phyloP scores from a whole-genome alignment of 768 basidiomycete species.

The Naganishia vishniacii region DNA sequence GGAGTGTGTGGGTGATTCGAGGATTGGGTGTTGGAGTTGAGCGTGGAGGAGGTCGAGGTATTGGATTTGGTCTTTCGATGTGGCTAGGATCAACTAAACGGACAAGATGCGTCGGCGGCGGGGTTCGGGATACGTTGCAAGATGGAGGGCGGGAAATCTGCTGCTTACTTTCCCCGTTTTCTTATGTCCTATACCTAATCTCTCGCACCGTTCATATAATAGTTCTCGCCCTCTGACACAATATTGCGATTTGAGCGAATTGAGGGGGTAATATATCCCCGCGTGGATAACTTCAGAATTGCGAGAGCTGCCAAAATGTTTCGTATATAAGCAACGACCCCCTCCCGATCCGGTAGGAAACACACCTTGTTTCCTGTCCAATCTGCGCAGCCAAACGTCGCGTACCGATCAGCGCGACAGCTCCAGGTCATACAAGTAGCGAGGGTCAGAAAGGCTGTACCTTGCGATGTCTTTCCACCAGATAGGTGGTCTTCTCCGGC shows the following conservation, averaged over 20 bases:
- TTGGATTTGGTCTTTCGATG: slow-evolving; percentile 55
- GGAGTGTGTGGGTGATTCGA: slow-evolving; percentile 53
- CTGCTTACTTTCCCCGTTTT: slow-evolving; percentile 61
- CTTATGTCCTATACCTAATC: slow-evolving; percentile 60
- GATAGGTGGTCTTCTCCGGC: slow-evolving; percentile 64
- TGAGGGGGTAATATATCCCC: slow-evolving; percentile 58
- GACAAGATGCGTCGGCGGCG: neutral
- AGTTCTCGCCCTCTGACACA: slow-evolving; percentile 81
- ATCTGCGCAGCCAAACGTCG: slow-evolving; percentile 27
- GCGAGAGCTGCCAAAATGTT: slow-evolving; percentile 59
- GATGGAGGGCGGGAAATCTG: too few relatives aligned
- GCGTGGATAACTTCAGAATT: slow-evolving; percentile 95
- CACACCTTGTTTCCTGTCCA: slow-evolving; percentile 79
- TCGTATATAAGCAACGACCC: slow-evolving; percentile 1
- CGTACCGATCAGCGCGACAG: neutral
- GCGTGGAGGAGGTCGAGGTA: slow-evolving; percentile 68
- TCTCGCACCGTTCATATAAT: slow-evolving; percentile 69
- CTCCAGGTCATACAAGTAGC: too few relatives aligned
- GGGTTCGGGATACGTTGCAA: too few relatives aligned
- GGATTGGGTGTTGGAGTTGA: slow-evolving; percentile 58
- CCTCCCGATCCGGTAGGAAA: neutral
- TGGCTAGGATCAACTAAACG: slow-evolving; percentile 72
- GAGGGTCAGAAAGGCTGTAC: slow-evolving; percentile 48
- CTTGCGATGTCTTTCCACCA: slow-evolving; percentile 69
- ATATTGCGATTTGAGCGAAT: slow-evolving; percentile 76